phyloP scores from a whole-genome alignment of 768 basidiomycete genomes.

The Boletellus emodensis region DNA sequence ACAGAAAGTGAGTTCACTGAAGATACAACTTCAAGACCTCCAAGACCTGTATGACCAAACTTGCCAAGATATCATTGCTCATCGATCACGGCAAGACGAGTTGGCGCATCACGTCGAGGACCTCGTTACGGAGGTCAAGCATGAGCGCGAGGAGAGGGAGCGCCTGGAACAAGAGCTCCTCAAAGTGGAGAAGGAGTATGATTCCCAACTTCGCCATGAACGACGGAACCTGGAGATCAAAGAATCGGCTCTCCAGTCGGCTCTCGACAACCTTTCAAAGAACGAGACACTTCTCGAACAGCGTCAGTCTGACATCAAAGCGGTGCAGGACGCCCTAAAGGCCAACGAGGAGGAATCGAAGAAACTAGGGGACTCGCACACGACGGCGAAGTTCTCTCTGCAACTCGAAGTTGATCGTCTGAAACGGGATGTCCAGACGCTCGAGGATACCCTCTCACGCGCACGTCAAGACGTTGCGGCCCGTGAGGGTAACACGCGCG shows the following conservation, averaged over 20 bases:
- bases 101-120: constrained; percentile 72
- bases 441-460: constrained; percentile 74
- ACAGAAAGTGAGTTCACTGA: constrained; percentile 67
- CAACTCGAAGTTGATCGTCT: constrained; percentile 88
- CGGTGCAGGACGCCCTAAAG: constrained; percentile 70
- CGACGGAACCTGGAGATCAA: constrained; percentile 66
- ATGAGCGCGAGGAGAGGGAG: constrained; percentile 56
- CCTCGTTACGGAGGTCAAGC: constrained; percentile 57
- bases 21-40: constrained; percentile 62
- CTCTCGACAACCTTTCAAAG: constrained; percentile 60
- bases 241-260: constrained; percentile 60
- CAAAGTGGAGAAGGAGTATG: constrained; percentile 57
- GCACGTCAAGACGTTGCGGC: constrained; percentile 66
- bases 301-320: constrained; percentile 70
- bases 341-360: constrained; percentile 72
- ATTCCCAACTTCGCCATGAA: constrained; percentile 55
- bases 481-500: constrained; percentile 59
- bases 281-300: constrained; percentile 60
- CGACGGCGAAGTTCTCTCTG: constrained; percentile 77
- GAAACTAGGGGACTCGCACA: constrained; percentile 78
- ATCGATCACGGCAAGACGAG: constrained; percentile 72
- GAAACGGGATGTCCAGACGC: constrained; percentile 75
- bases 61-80: constrained; percentile 58
- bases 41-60: constrained; percentile 63
- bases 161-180: constrained; percentile 52